phyloP scores from a whole-genome alignment of 192 early-diverging fungal genomes.

The Obelidium mucronatum region DNA sequence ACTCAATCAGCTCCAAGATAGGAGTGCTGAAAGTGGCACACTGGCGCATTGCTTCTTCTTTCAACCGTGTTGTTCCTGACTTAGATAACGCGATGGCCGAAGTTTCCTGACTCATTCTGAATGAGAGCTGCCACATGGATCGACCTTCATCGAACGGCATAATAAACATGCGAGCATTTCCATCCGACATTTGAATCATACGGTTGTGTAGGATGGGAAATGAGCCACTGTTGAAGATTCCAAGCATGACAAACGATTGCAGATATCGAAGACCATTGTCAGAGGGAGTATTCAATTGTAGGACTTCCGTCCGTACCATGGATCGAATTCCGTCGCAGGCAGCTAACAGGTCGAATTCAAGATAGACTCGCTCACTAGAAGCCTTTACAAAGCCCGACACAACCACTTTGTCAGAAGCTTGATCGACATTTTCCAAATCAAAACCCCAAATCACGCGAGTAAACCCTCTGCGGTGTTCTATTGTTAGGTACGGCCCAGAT shows the following conservation, averaged over 20 bases:
- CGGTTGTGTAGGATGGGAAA: conserved; percentile 23
- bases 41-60: conserved; percentile 18
- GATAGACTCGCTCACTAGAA: not conserved
- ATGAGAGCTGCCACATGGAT: conserved; percentile 39
- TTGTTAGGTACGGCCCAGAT: too few relatives aligned
- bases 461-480: too few relatives aligned
- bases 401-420: conserved; percentile 7
- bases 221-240: conserved; percentile 8
- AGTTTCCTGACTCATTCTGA: not conserved
- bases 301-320: not conserved
- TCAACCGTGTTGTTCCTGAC: not conserved
- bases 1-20: conserved; percentile 6
- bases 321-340: conserved; percentile 36
- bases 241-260: conserved; percentile 34
- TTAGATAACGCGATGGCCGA: conserved; percentile 6
- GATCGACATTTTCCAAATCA: not conserved
- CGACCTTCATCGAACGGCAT: conserved; percentile 35
- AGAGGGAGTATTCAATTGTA: not conserved
- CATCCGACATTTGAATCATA: conserved; percentile 38
- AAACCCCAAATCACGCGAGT: conserved; percentile 15
- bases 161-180: conserved; percentile 27
- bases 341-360: conserved; percentile 14
- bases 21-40: conserved; percentile 5
- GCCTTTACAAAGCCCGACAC: not conserved
- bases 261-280: conserved; percentile 1